Evolutionary conservation across 2,329 filamentous ascomycete species (phyloP), one percentile per base, ranked within the genome.

Genomic region (Helicocarpus griseus): DNA sequence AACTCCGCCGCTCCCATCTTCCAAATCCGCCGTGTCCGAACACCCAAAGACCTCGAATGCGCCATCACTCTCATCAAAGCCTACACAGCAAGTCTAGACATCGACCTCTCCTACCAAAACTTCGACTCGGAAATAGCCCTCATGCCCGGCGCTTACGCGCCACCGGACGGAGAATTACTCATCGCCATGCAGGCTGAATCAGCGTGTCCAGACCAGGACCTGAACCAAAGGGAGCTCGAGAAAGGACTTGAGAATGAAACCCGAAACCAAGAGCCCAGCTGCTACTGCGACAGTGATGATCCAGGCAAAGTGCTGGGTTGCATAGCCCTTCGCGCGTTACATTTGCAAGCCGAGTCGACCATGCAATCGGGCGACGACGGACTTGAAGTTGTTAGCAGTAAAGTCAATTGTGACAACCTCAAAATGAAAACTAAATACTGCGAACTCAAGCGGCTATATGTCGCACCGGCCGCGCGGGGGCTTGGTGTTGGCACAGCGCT

Each of bases 381-480:
- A 14, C 3, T 35, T 9, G 9, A 35, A 11, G 9, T 9, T 14
- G 31, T 14, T 35, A n/a, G 22, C 19, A 45, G n/a, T 38, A 50
- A 51, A 44, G 29, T 22, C 8, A 14, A 28, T 26, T 28, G 46
- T 45, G 9, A 22, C 13, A 9, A 7, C 2, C 7, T 14, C 19
- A 14, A 28, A 44, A 11, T 28, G 9, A 19, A 13, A 31, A 22
- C 44, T 11, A 36, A 51, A 13, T 62, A 61, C 19, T 76, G 73
- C 57, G 80, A 83, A 61, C 76, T 82, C 67, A 83, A 83, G 60
- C 69, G 79, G 1, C 66, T 83, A 0, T 83, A 79, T 56, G 70
- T 79, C 7, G 54, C 65, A 2, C 75, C 75, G 0, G 59, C 65
- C 38, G 71, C 72, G 1, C 71, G 79, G 22, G 75, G 78, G 2